phyloP scores from a whole-genome alignment of 1,139 yeast genomes.

The Kodamaea anthophila region DNA sequence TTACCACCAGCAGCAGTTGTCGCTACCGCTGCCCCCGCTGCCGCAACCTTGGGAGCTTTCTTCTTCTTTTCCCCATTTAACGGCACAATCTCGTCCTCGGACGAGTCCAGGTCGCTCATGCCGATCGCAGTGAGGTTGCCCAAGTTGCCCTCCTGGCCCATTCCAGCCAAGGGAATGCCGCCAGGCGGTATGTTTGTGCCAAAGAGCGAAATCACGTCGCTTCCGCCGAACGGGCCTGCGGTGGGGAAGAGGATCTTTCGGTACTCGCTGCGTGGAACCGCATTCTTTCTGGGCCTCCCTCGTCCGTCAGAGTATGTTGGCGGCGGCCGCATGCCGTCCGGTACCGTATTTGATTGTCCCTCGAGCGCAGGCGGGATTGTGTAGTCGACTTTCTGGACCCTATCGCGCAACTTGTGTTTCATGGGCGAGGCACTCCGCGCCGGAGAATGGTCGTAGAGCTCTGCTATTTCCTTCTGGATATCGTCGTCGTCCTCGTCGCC shows the following conservation, averaged over 20 bases:
- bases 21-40: constrained; percentile 28
- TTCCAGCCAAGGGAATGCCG: constrained; percentile 35
- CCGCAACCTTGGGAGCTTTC: constrained; percentile 13
- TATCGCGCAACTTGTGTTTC: constrained; percentile 63
- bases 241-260: constrained; percentile 78
- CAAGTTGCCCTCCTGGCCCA: constrained; percentile 20
- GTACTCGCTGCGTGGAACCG: constrained; percentile 34
- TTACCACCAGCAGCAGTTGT: constrained; percentile 7
- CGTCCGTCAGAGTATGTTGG: constrained; percentile 10
- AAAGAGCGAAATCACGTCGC: constrained; percentile 72
- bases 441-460: constrained; percentile 48
- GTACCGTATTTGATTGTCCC: background rate
- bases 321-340: constrained; percentile 3
- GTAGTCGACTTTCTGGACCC: constrained; percentile 69
- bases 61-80: constrained; percentile 30
- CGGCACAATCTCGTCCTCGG: constrained; percentile 54
- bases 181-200: constrained; percentile 59
- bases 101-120: constrained; percentile 58
- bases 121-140: constrained; percentile 45
- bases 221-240: constrained; percentile 96
- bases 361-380: constrained; percentile 83
- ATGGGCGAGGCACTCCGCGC: constrained; percentile 40
- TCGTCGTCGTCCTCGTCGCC: constrained; percentile 30
- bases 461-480: constrained; percentile 46
- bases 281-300: constrained; percentile 19